Base-by-base conservation (phyloP, 768 basidiomycete genomes). In the Suillus luteus region DNA sequence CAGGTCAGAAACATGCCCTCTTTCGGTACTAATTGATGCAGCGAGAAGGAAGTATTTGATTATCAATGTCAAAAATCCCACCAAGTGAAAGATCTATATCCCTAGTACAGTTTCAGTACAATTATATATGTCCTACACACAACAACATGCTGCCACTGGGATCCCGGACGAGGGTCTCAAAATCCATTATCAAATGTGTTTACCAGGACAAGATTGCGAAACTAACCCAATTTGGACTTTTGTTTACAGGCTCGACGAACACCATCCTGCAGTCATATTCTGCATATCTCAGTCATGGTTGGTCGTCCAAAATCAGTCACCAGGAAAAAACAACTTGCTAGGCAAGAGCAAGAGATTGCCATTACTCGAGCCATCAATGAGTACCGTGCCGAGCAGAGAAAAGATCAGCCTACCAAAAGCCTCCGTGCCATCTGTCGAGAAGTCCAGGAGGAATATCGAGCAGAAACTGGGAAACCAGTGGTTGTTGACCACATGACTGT, bases 341-440 rank as follows among this genome's bases (percentile, higher is more conserved):
- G 14, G 48, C 48, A 49, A 49, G 48, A 49, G 24, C 48, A 49
- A 49, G 48, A 49, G 46, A 48, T 48, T 48, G 46, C 46, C 46
- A 48, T 48, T 12, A 48, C 49, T 31, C 8, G 15, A 52, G 51
- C 31, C 31, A 52, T 43, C 7, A 40, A 40, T 27, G 27, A 27
- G 27, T 27, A 27, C 27, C 27, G 2, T 27, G 27, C 27, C 2
- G 27, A 27, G 27, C 27, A 27, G 27, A 27, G 27, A 27, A 27
- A 27, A 27, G 2, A 27, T 27, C 27, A 27, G 27, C 27, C 27
- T 27, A 27, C 27, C 27, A 27, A 27, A 27, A 27, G 27, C 27
- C 27, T 27, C 27, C 27, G 2, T 27, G 27, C 27, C 27, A 27
- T 27, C 27, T 27, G 27, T 27, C 2, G 27, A 27, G 27, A 27